A percentile compares a stretch with the other conserved stretches of the same genome.
These are phyloP conservation scores for Syzygium aqueum DNA, from an alignment of 345 rosid species.

Conservation along the genomic window DNA sequence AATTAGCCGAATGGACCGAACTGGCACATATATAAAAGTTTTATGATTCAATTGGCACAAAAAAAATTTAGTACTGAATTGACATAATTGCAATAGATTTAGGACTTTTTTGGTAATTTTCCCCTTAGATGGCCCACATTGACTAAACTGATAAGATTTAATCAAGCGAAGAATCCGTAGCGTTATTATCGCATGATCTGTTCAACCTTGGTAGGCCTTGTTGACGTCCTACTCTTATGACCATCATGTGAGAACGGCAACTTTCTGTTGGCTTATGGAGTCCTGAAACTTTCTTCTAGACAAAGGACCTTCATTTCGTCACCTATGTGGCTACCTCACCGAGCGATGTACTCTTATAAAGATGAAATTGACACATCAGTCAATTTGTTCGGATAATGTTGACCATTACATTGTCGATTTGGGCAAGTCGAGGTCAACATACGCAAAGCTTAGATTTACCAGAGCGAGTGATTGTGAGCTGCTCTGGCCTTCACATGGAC, in stretches of 20 bases:
- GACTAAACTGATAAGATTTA: no score
- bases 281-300: not conserved
- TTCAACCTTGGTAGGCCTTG: no score
- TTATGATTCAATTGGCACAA: no score
- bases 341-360: not conserved
- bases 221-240: no score
- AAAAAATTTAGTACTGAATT: no score
- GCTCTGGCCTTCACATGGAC: not conserved
- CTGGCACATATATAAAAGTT: no score
- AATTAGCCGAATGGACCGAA: no score
- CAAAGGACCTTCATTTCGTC: not conserved
- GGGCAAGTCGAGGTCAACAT: not conserved
- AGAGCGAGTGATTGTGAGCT: not conserved
- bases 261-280: not conserved
- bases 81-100: no score
- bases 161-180: no score
- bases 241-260: not conserved
- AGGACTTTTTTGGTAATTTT: no score
- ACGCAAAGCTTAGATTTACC: not conserved
- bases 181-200: no score
- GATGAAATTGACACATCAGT: not conserved
- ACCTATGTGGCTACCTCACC: not conserved
- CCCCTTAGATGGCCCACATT: no score
- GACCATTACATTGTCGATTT: not conserved
- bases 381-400: not conserved